Percentiles rank a stretch among this genome's conserved stretches.
Evolutionary conservation across 257 asterid genomes (phyloP).

Genomic region (Avicennia marina): DNA sequence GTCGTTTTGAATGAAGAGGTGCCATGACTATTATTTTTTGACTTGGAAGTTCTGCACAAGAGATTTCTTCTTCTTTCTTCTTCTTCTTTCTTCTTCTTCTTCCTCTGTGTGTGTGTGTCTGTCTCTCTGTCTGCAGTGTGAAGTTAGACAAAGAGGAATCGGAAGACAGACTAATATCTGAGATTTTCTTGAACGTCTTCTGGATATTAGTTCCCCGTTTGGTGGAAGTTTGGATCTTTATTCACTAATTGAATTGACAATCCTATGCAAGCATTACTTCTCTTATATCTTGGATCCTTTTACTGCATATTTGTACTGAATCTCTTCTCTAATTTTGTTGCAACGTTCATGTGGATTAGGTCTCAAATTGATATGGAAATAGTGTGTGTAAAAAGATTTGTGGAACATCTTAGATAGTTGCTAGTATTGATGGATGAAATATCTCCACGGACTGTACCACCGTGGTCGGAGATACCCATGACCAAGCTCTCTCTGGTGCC

Average conservation of each 20-base stretch:
- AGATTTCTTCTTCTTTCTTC: not conserved
- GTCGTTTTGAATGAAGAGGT: not conserved
- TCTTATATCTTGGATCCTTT: conserved; percentile 9
- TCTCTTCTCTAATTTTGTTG: conserved; percentile 13
- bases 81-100: not conserved
- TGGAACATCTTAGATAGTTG: not conserved
- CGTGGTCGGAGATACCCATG: conserved; percentile 26
- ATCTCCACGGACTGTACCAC: too few species aligned
- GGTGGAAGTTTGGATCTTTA: conserved; percentile 23
- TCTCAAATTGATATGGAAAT: not conserved
- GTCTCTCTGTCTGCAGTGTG: conserved; percentile 17
- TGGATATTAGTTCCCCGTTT: conserved; percentile 19
- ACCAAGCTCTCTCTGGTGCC: conserved; percentile 44
- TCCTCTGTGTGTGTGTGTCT: conserved; percentile 1
- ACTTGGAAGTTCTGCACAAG: conserved; percentile 2
- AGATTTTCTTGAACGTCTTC: conserved; percentile 18
- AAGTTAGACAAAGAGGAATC: conserved; percentile 14
- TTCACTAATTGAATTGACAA: conserved; percentile 19
- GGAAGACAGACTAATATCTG: conserved; percentile 14
- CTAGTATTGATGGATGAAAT: conserved; percentile 22
- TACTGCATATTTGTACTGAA: not conserved
- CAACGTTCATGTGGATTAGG: conserved; percentile 10
- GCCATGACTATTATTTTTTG: conserved; percentile 3
- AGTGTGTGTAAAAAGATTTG: not conserved
- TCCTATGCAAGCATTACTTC: not conserved